phyloP scores from a whole-genome alignment of 2,329 filamentous ascomycete genomes.

The Fusarium clavum region DNA sequence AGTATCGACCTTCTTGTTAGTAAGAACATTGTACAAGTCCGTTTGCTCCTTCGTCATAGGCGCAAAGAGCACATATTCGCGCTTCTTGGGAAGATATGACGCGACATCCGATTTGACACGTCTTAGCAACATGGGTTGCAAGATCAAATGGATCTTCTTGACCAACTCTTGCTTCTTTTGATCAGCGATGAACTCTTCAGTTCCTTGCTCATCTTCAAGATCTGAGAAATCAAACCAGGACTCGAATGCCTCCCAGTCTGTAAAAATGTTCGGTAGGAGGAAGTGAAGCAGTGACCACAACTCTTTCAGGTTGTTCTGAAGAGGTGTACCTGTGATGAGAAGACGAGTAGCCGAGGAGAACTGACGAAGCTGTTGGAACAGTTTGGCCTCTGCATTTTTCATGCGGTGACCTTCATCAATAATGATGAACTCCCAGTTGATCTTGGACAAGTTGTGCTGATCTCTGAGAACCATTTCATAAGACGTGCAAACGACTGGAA shows the following conservation, averaged over 20 bases:
- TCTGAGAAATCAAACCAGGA: conserved; percentile 98
- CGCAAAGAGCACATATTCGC: conserved; percentile 95
- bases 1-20: conserved; percentile 67
- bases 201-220: conserved; percentile 82
- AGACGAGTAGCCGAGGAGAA: conserved; percentile 92
- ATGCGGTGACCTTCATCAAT: conserved; percentile 97
- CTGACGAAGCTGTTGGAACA: conserved; percentile 88
- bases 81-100: conserved; percentile 90
- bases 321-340: conserved; percentile 91
- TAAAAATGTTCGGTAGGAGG: conserved; percentile 90
- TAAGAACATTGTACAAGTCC: conserved; percentile 81
- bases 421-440: conserved; percentile 97
- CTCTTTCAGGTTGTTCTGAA: conserved; percentile 96
- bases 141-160: conserved; percentile 88
- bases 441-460: conserved; percentile 80
- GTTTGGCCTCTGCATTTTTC: conserved; percentile 94
- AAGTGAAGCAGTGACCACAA: conserved; percentile 97
- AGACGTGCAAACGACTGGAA: conserved; percentile 92
- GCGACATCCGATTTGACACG: conserved; percentile 95
- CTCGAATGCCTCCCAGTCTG: conserved; percentile 92
- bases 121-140: conserved; percentile 90
- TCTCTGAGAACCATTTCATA: conserved; percentile 98
- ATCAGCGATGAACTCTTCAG: conserved; percentile 82
- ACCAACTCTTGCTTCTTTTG: conserved; percentile 66
- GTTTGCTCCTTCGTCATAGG: conserved; percentile 92